A percentile compares a stretch with the other conserved stretches of the same genome.
These are phyloP conservation scores for Colletotrichum coccodes DNA, from an alignment of 2,329 filamentous ascomycete species.

Conservation along the genomic window DNA sequence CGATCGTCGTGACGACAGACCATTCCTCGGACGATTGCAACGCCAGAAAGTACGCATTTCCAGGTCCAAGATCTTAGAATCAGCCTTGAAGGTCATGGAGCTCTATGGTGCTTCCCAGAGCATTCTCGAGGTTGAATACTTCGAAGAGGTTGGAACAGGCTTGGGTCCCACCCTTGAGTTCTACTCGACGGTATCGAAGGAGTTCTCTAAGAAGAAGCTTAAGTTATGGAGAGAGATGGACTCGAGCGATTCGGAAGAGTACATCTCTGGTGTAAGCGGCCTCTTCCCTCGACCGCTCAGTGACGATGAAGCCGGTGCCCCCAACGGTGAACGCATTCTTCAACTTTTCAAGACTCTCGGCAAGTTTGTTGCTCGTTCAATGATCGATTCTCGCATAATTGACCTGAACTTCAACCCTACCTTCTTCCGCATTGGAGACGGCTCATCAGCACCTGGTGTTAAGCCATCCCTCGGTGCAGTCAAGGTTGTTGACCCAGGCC, in stretches of 20 bases:
- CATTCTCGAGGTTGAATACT: conserved; percentile 97
- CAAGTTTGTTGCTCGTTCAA: conserved; percentile 96
- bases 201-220: conserved; percentile 97
- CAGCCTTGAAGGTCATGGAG: conserved; percentile 98
- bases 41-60: conserved; percentile 99
- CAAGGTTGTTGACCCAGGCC: conserved; percentile 85
- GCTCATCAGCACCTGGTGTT: conserved; percentile 66
- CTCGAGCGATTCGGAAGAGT: conserved; percentile 76
- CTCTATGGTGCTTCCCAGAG: conserved; percentile 97
- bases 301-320: conserved; percentile 76
- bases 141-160: conserved; percentile 97
- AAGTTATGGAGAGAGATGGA: conserved; percentile 97
- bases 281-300: conserved; percentile 94
- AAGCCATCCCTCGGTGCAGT: conserved; percentile 89
- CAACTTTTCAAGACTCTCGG: conserved; percentile 93
- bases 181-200: conserved; percentile 95
- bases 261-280: conserved; percentile 84
- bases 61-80: conserved; percentile 92
- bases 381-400: conserved; percentile 98
- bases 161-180: conserved; percentile 96
- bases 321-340: conserved; percentile 87
- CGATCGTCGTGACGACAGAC: conserved; percentile 88
- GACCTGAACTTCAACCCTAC: conserved; percentile 97
- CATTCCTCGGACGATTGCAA: conserved; percentile 90
- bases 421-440: conserved; percentile 93